Evolutionary conservation across 768 basidiomycete genomes (phyloP), one percentile per base, ranked within the genome.

Genomic region (Tylopilus rubrobrunneus): DNA sequence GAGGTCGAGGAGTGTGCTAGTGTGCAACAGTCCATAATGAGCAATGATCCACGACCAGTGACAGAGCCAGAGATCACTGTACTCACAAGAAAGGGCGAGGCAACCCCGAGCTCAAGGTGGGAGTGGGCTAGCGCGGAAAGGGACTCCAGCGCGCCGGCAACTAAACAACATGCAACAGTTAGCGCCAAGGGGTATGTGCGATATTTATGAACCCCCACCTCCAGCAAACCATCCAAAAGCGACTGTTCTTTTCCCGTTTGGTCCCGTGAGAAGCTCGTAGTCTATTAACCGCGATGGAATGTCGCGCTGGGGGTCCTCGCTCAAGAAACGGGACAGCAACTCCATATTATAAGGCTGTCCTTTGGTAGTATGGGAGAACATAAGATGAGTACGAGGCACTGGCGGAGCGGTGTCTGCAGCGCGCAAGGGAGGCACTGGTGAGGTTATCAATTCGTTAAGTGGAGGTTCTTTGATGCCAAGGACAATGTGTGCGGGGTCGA

Each of bases 151-250:
- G 84, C 85, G 12, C 92, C 93, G 11, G 89, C 89, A 53, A 90
- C 91, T 92, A 67, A 53, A 28, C 29, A 37, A 40, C 27, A 52
- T 7, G 17, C 37, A 31, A 15, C 12, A 21, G 33, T 63, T 40
- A 52, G 48, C 21, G n/a, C 21, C 41, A 55, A 44, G 14, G 21
- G 6, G 36, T 2, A 1, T 29, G 12, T 10, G 17, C n/a, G 14
- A 31, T 7, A 45, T 47, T 27, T 11, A 23, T 0, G 10, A 31
- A 1, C 29, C 25, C 61, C 81, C 54, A 91, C 90, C 87, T 69
- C 94, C 94, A 1, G 94, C 94, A 61, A 87, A 92, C 85, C 86
- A 93, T 1, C 93, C 94, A 72, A 97, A 96, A 0, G 86, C 92
- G 17, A 94, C 90, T 0, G 87, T 88, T 21, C 94, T 75, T 67